These are phyloP conservation scores for Lanmaoa pseudosensibilis DNA, from an alignment of 768 basidiomycete species.

Conservation along the genomic window DNA sequence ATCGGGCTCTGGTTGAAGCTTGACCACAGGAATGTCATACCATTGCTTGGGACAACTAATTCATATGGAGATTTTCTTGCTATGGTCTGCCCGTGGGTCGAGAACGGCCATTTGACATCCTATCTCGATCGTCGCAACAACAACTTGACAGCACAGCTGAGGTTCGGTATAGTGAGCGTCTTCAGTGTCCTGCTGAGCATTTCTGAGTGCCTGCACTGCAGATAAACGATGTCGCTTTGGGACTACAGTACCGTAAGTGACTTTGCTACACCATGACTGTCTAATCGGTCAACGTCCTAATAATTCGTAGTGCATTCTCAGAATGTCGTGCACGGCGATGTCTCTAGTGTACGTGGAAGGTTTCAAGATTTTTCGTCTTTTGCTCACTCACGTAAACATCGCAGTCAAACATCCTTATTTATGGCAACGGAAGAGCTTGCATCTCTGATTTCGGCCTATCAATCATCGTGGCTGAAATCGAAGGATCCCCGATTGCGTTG, in stretches of 20 bases:
- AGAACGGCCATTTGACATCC: constrained; percentile 26
- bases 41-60: constrained; percentile 27
- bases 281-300: not conserved
- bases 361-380: not conserved
- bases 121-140: constrained; percentile 21
- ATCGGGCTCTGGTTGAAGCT: constrained; percentile 32
- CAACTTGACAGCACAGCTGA: constrained; percentile 12
- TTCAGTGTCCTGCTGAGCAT: not conserved
- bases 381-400: not conserved
- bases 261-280: not conserved
- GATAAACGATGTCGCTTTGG: constrained; percentile 29
- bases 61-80: constrained; percentile 33
- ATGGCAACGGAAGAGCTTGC: constrained; percentile 41
- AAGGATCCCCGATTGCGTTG: constrained; percentile 36
- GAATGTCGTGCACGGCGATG: constrained; percentile 26
- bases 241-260: constrained; percentile 27
- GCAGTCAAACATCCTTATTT: constrained; percentile 47
- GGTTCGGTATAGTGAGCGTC: constrained; percentile 17
- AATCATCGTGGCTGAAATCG: constrained; percentile 36
- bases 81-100: constrained; percentile 36
- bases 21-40: constrained; percentile 32
- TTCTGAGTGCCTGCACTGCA: not conserved
- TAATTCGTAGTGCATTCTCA: constrained; percentile 20
- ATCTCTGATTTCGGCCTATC: constrained; percentile 51
- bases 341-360: constrained; percentile 27